Evolutionary conservation across 805 yeast genomes (phyloP).

Genomic region (Lachancea nothofagi): DNA sequence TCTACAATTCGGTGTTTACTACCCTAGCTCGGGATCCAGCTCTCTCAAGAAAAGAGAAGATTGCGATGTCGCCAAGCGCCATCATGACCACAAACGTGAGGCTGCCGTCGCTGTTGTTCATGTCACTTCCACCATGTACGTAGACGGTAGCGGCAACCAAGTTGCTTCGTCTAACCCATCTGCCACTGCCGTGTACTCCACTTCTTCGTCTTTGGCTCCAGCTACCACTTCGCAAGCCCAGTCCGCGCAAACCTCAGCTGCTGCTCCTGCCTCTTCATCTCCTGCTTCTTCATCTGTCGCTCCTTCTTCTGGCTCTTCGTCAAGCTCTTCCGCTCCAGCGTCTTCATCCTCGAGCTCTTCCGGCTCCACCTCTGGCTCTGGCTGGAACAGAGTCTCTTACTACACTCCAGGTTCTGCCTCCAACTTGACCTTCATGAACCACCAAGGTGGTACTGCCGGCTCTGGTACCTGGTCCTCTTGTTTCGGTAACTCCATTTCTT

Average conservation of each 20-base stretch:
- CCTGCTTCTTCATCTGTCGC: conserved; percentile 22
- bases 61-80: conserved; percentile 32
- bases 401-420: conserved; percentile 66
- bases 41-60: conserved; percentile 40
- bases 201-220: conserved; percentile 26
- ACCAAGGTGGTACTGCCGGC: conserved; percentile 74
- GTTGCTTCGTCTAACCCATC: conserved; percentile 28
- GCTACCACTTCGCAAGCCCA: conserved; percentile 13
- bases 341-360: conserved; percentile 35
- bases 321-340: conserved; percentile 29
- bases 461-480: conserved; percentile 84
- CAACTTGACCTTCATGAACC: conserved; percentile 79
- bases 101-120: conserved; percentile 58
- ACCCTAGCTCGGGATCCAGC: conserved; percentile 50
- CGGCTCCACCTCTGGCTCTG: conserved; percentile 40
- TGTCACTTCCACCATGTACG: conserved; percentile 74
- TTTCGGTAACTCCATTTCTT: conserved; percentile 92
- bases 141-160: conserved; percentile 48
- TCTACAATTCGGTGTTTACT: conserved; percentile 77
- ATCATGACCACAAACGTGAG: conserved; percentile 51
- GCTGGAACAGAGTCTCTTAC: conserved; percentile 73
- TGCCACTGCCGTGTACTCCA: conserved; percentile 15
- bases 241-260: conserved; percentile 13
- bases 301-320: conserved; percentile 25
- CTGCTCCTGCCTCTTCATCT: conserved; percentile 16